Base-by-base conservation (phyloP, 2,329 filamentous ascomycete genomes). In the Pseudopyricularia cyperi region DNA sequence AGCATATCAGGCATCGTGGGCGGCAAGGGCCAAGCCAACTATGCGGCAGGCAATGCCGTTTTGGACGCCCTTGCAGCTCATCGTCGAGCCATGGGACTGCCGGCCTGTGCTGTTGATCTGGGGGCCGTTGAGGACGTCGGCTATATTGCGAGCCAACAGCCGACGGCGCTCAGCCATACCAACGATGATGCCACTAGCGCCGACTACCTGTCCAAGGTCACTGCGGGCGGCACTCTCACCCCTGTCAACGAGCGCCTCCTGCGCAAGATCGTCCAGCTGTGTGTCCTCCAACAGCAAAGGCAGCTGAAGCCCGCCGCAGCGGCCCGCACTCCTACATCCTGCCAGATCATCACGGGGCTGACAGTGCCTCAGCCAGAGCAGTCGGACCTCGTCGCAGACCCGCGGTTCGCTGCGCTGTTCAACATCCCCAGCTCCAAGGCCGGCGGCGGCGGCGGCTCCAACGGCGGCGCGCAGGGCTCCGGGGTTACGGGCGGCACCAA, bases 21-120 rank as follows among this genome's bases (percentile, higher is more conserved):
- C 1, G 60, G 59, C n/a, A 58, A 60, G n/a, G 62, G 61, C 0
- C 68, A 71, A 39, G 60, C 65, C 39, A 71, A 69, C 50, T 73
- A 73, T 48, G 59, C 63, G 0, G 66, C 69, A 0, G 68, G 59
- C 5, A 72, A 71, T 54, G 54, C 62, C 3, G 71, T 67, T 58
- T 57, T 69, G 12, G 65, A 70, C 46, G 61, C 63, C 2, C 65
- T 72, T n/a, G 65, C 64, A 7, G 52, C 53, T 6, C 68, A 68
- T 52, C 64, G 69, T 2, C 57, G 56, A 1, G 22, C 24, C 0
- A 58, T 56, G 1, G 66, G 66, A 0, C 58, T 68, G 0, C 55
- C 58, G 0, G 70, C 67, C 8, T 57, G 61, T 7, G 54, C 58
- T 1, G 60, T 73, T 4, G 61, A 73, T 48, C 59, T 73, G 3